phyloP scores from a whole-genome alignment of 129 eudicot genomes.

The Arctium lappa region DNA sequence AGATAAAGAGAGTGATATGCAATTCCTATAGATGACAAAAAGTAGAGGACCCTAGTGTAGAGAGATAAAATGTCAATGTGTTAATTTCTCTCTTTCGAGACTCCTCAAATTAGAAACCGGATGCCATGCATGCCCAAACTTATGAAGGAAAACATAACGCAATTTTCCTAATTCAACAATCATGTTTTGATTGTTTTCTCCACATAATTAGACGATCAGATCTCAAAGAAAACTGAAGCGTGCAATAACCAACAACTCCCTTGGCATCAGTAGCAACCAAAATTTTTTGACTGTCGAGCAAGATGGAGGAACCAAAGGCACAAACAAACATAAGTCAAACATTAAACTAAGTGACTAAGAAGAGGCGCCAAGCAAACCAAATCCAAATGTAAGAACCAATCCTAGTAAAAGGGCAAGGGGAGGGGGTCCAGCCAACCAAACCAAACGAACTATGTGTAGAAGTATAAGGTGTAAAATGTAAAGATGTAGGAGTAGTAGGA shows the following conservation, averaged over 20 bases:
- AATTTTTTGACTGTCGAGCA: neutral
- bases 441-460: too few relatives aligned
- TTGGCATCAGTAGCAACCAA: neutral
- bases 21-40: neutral
- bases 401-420: too few relatives aligned
- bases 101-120: neutral
- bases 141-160: neutral
- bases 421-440: too few relatives aligned
- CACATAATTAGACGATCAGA: neutral
- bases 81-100: neutral
- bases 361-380: neutral
- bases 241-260: neutral
- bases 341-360: neutral
- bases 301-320: neutral
- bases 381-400: neutral
- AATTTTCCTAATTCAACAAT: neutral
- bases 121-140: neutral
- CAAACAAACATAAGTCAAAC: neutral
- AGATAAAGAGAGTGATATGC: neutral
- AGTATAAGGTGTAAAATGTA: too few relatives aligned
- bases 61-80: neutral
- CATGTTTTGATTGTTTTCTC: neutral
- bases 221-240: neutral
- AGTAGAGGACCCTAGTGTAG: neutral
- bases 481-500: too few relatives aligned